A percentile compares a stretch with the other conserved stretches of the same genome.
These are phyloP conservation scores for Colletotrichum falcatum DNA, from an alignment of 2,329 filamentous ascomycete genomes.

Conservation along the genomic window DNA sequence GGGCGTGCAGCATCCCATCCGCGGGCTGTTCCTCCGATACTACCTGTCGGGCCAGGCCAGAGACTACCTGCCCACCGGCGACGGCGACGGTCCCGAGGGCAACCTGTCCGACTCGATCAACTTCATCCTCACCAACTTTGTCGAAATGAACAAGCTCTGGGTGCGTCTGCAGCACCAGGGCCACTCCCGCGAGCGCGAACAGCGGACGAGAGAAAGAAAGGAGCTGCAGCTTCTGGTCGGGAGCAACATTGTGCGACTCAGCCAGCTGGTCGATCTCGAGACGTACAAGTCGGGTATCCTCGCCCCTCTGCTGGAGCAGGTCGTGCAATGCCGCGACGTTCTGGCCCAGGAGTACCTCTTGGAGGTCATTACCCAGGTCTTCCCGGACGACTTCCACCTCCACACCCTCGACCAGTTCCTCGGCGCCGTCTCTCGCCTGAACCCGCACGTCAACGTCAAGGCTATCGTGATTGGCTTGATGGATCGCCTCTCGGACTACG, in stretches of 20 bases:
- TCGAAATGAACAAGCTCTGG: constrained; percentile 99
- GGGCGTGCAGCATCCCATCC: constrained; percentile 95
- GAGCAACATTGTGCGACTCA: constrained; percentile 94
- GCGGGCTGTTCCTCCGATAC: constrained; percentile 94
- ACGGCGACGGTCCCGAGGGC: constrained; percentile 90
- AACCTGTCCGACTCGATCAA: constrained; percentile 98
- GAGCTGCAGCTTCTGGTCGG: constrained; percentile 96
- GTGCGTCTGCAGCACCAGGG: constrained; percentile 97
- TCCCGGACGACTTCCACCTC: constrained; percentile 97
- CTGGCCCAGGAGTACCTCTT: constrained; percentile 96
- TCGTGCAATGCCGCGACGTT: constrained; percentile 97
- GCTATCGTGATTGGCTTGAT: constrained; percentile 97
- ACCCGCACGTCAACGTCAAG: constrained; percentile 98
- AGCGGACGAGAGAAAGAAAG: constrained; percentile 92
- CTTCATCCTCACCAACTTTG: constrained; percentile 98
- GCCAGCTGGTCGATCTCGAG: constrained; percentile 94
- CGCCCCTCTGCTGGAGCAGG: constrained; percentile 90
- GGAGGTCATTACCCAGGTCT: constrained; percentile 98
- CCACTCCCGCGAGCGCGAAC: constrained; percentile 92
- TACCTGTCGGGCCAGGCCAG: constrained; percentile 95
- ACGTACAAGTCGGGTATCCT: constrained; percentile 93
- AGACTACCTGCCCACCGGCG: constrained; percentile 85
- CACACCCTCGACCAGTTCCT: constrained; percentile 97
- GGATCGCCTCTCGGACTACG: constrained; percentile 94
- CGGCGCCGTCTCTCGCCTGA: constrained; percentile 90